phyloP scores from a whole-genome alignment of 1,284 basidiomycete species.

The Vanrija sp. region DNA sequence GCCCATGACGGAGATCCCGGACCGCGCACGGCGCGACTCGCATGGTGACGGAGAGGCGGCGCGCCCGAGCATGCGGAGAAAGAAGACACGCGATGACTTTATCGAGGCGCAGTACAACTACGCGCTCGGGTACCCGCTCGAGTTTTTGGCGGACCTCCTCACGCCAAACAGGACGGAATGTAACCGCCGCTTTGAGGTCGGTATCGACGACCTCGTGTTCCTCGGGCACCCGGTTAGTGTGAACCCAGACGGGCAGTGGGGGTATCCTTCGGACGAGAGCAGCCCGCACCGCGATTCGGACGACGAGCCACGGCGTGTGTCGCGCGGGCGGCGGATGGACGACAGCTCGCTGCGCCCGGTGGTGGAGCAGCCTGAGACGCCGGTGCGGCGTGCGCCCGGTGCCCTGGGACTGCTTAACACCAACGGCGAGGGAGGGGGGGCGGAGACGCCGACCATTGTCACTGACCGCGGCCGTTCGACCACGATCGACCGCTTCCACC shows the following conservation, averaged over 20 bases:
- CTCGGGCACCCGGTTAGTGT: conserved; percentile 89
- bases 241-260: conserved; percentile 68
- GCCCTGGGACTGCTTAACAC: background rate
- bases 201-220: conserved; percentile 90
- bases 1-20: conserved; percentile 8
- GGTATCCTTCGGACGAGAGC: conserved; percentile 23
- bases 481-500: conserved; percentile 71
- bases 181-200: conserved; percentile 89
- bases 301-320: conserved; percentile 9
- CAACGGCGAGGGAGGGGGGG: background rate
- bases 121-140: conserved; percentile 69
- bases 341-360: conserved; percentile 5
- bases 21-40: too few relatives aligned
- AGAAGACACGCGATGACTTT: conserved; percentile 4
- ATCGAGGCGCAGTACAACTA: conserved; percentile 38
- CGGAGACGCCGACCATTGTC: background rate
- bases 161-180: conserved; percentile 76
- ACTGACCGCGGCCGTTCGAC: conserved; percentile 2
- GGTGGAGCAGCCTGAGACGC: conserved; percentile 13
- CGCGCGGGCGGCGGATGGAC: conserved; percentile 14
- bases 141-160: conserved; percentile 76
- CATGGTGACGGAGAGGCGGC: conserved; percentile 7
- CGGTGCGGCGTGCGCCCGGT: background rate
- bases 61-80: conserved; percentile 7
- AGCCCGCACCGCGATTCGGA: conserved; percentile 11